Base-by-base conservation (phyloP, 352 stramenopile genomes). In the Phytophthora aleatoria region DNA sequence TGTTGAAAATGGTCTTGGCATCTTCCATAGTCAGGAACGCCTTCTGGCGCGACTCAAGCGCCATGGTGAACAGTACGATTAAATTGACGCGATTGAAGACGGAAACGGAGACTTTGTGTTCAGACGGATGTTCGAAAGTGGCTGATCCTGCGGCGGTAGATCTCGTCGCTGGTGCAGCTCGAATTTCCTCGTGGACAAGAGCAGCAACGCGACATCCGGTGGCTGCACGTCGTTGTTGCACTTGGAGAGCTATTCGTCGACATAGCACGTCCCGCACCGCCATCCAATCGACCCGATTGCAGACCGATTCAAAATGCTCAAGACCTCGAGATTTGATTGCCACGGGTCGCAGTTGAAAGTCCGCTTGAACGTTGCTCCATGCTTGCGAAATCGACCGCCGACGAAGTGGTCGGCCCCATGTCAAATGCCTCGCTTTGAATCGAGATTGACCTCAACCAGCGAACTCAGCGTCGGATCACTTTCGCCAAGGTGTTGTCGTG, bases 21-120 rank as follows among this genome's bases (percentile, higher is more conserved):
- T 87, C 80, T 50, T 89, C 77, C 16, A 79, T 50, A 50, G 77
- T 89, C 60, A 86, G 71, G 67, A 74, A 71, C n/a, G 45, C 53
- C 30, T 54, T 44, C 5, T 45, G 63, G 42, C 50, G 64, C 44
- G 57, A 35, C 50, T 53, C 39, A 1, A n/a, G 55, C 41, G 10
- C 26, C 59, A 73, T 68, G 16, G 13, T 57, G 24, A 56, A 62
- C 41, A 43, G 15, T 16, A 54, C 48, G 3, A n/a, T 20, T 20
- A 20, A 10, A 36, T 20, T 20, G 20, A 20, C 20, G 20, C 20
- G 20, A 12, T 12, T 38, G 33, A 38, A 38, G 8, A 38, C 33
- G 33, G 33, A 38, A 38, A 12, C 33, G 33, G 38, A 41, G 33
- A 47, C 49, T 44, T 39, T 16, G 47, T 13, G 38, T 52, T 36